These are phyloP conservation scores for Raffaelea albimanens DNA, from an alignment of 2,329 filamentous ascomycete genomes.

Conservation along the genomic window DNA sequence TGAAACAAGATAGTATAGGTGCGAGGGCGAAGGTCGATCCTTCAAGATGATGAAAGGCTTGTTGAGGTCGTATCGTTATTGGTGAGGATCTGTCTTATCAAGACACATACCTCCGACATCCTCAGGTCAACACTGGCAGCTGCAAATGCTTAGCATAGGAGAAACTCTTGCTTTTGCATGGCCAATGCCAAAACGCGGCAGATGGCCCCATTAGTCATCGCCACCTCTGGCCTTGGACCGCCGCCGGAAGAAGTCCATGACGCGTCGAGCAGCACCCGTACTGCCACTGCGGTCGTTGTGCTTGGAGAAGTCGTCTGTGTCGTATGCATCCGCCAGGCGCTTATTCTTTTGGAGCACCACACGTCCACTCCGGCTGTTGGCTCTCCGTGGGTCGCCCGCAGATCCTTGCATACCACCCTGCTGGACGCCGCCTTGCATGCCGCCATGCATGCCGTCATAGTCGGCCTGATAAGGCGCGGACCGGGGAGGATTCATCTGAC, in stretches of 20 bases:
- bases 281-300: conserved; percentile 64
- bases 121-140: no score
- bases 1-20: no score
- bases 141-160: no score
- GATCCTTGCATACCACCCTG: no score
- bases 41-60: neutral
- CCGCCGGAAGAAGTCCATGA: conserved; percentile 97
- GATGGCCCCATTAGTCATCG: conserved; percentile 33
- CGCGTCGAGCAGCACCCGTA: conserved; percentile 77
- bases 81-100: no score
- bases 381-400: conserved; percentile 30
- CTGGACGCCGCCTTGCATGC: no score
- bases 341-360: conserved; percentile 75
- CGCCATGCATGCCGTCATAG: conserved; percentile 31
- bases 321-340: conserved; percentile 82
- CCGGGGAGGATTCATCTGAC: conserved; percentile 29
- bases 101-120: no score
- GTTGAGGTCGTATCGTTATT: no score
- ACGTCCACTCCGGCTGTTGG: conserved; percentile 20
- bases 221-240: conserved; percentile 65
- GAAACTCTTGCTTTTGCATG: no score
- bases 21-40: neutral
- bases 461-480: conserved; percentile 34
- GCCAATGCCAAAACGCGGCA: neutral
- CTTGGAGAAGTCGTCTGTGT: conserved; percentile 55